Percentiles rank a stretch among this genome's conserved stretches.
Evolutionary conservation across 345 rosid species (phyloP).

Genomic region (Rhodamnia rubescens): DNA sequence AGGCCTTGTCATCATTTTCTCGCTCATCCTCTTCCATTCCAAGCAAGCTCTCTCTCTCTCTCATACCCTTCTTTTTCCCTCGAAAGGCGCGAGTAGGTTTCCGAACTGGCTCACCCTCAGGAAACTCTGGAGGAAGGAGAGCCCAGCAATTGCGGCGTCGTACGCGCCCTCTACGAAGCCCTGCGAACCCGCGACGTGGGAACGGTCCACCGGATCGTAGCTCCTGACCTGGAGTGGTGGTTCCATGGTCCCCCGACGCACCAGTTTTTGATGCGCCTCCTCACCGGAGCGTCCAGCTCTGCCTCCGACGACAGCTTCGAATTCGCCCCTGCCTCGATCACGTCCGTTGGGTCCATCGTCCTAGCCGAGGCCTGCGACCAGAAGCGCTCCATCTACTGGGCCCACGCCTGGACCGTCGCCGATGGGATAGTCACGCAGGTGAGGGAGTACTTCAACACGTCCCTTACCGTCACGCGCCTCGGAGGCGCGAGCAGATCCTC

Average conservation of each 20-base stretch:
- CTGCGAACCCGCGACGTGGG: constrained; percentile 62
- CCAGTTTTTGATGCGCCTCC: constrained; percentile 96
- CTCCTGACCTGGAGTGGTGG: constrained; percentile 97
- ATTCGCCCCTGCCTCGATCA: constrained; percentile 34
- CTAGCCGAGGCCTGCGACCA: constrained; percentile 80
- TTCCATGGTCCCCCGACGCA: constrained; percentile 97
- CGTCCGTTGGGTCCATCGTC: constrained; percentile 57
- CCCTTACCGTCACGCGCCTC: constrained; percentile 78
- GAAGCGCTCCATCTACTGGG: constrained; percentile 58
- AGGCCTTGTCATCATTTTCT: too few relatives aligned
- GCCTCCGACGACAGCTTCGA: constrained; percentile 20
- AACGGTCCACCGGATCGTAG: constrained; percentile 62
- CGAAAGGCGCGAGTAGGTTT: not conserved
- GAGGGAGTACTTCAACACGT: constrained; percentile 86
- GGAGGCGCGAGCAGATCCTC: constrained; percentile 19
- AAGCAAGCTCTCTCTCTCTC: not conserved
- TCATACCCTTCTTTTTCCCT: not conserved
- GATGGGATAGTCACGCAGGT: constrained; percentile 94
- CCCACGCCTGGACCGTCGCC: constrained; percentile 91
- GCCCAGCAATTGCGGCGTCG: constrained; percentile 60
- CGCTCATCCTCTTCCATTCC: not conserved
- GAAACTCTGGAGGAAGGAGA: constrained; percentile 51
- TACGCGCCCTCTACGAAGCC: constrained; percentile 83
- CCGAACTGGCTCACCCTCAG: constrained; percentile 67
- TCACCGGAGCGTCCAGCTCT: constrained; percentile 46